Evolutionary conservation across 2,329 filamentous ascomycete species (phyloP), one percentile per base, ranked within the genome.

Genomic region (Penicillium polonicum): DNA sequence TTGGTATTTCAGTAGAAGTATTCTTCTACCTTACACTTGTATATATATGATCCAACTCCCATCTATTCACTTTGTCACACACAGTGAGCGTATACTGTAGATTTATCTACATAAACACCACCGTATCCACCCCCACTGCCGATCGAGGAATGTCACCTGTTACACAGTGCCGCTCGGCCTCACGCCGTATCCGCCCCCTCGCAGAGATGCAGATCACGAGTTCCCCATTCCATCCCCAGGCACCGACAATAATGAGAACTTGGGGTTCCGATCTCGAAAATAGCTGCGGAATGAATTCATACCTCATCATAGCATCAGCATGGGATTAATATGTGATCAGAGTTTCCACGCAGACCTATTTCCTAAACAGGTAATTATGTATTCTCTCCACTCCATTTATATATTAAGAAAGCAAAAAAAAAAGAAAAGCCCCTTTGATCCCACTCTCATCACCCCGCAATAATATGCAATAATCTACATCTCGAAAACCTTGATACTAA

Each of bases 181-280:
- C 27, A 31, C 9, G 25, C 31, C 0, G 45, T 48, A 17, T 25
- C 19, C 25, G 17, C 50, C 52, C 51, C 52, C 52, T 54, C 52
- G 35, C 43, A 54, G 43, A 53, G 33, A 39, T 54, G 43, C 27
- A 54, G n/a, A 41, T 42, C 43, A 41, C 52, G 35, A 49, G 43
- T 31, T 19, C 43, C 5, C 15, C 43, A 33, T 41, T 29, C 15
- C n/a, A 45, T n/a, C 39, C 39, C 42, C 25, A 29, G 51, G 31
- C 31, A 27, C 23, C 12, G 9, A 23, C 9, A 23, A 39, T 15
- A 31, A 25, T 35, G 19, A 41, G 13, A 44, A 12, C 38, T 25
- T n/a, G 6, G 17, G 5, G 10, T 25, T 25, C 19, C 5, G 6
- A n/a, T 23, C 6, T 12, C 19, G 0, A 15, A 21, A 23, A 25